Conservation (phyloP, 345 rosid genomes). For the Eucalyptus sp. region DNA sequence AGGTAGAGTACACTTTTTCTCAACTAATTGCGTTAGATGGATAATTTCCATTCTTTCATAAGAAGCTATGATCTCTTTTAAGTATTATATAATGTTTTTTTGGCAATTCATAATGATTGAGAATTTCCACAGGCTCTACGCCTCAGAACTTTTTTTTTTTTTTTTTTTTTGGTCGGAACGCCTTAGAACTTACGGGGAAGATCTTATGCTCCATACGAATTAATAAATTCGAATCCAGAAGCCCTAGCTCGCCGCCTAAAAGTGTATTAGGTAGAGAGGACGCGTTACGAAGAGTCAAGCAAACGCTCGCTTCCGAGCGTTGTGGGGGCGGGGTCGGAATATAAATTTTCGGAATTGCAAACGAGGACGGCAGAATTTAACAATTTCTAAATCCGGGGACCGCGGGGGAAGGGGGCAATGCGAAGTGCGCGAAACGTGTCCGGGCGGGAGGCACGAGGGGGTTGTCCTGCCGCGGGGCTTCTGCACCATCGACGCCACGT, state of each 20-base stretch:
- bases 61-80: background rate
- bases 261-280: background rate
- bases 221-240: background rate
- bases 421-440: background rate
- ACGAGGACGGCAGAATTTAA: background rate
- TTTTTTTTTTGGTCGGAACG: no score
- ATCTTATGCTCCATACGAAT: background rate
- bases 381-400: background rate
- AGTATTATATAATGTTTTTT: background rate
- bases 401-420: background rate
- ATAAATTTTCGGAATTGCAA: background rate
- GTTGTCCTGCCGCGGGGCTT: background rate
- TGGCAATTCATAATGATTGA: background rate
- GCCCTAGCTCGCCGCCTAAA: background rate
- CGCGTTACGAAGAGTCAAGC: background rate
- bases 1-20: background rate
- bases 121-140: background rate
- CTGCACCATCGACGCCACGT: conserved; percentile 18
- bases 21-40: background rate
- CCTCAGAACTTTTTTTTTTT: background rate
- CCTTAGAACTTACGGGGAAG: background rate
- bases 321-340: background rate
- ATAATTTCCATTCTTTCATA: background rate
- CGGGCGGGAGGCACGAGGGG: background rate
- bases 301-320: background rate